phyloP scores from a whole-genome alignment of 83 land plant species.

The Picea mariana region DNA sequence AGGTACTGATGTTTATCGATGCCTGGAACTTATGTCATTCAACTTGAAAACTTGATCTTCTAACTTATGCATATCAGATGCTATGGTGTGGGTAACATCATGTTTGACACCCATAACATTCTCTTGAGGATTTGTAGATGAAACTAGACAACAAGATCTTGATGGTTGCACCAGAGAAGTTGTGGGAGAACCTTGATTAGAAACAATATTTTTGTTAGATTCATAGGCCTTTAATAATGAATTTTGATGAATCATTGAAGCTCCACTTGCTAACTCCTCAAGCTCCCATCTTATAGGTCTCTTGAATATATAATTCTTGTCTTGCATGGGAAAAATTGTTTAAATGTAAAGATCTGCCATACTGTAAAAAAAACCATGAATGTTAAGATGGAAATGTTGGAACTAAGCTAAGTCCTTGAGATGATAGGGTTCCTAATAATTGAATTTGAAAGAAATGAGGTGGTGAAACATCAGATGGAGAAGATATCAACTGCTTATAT shows the following conservation, averaged over 20 bases:
- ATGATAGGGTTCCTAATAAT: too few species aligned
- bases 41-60: background rate
- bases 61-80: background rate
- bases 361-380: background rate
- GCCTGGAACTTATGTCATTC: background rate
- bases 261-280: constrained; percentile 1
- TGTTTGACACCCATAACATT: background rate
- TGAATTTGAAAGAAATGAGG: too few species aligned
- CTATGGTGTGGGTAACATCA: background rate
- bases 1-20: background rate
- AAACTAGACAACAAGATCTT: background rate
- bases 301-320: background rate
- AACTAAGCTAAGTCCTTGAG: too few species aligned
- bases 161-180: constrained; percentile 7
- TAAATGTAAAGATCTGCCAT: background rate
- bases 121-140: background rate
- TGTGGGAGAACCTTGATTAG: background rate
- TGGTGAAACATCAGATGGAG: background rate
- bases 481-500: background rate
- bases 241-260: too few species aligned
- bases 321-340: background rate
- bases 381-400: background rate
- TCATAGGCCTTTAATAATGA: background rate
- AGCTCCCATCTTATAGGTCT: background rate
- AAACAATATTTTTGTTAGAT: background rate